phyloP scores from a whole-genome alignment of 1,284 basidiomycete species.

The Bondarzewia mesenterica region DNA sequence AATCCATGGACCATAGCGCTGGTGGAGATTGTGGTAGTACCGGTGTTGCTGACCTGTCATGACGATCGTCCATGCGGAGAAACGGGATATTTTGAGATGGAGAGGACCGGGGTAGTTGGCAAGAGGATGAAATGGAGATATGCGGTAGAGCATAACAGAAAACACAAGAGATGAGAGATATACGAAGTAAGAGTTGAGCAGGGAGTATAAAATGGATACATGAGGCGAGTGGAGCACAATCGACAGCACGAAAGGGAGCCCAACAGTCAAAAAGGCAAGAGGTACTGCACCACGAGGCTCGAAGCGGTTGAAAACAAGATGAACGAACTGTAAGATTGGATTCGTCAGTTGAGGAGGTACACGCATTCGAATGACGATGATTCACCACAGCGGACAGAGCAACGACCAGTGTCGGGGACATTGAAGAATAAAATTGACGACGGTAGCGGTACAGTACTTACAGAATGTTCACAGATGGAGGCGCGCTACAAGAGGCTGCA shows the following conservation, averaged over 20 bases:
- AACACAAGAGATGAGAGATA: constrained; percentile 12
- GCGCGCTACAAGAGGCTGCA: too few species aligned
- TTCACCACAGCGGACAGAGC: too few species aligned
- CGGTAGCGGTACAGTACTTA: too few species aligned
- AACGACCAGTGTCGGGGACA: too few species aligned
- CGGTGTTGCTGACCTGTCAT: constrained; percentile 27
- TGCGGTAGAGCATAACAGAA: constrained; percentile 30
- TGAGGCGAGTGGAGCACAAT: background rate
- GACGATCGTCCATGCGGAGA: constrained; percentile 22
- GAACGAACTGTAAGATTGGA: background rate
- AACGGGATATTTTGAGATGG: constrained; percentile 27
- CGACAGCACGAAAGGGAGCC: background rate
- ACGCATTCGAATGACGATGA: too few species aligned
- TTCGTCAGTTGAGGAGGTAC: too few species aligned
- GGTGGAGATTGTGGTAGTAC: constrained; percentile 27
- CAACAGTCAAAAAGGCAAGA: background rate
- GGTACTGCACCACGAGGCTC: background rate
- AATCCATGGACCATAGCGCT: constrained; percentile 35
- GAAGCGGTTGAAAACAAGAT: background rate
- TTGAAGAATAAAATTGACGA: too few species aligned
- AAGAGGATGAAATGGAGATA: constrained; percentile 38
- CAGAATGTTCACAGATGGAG: too few species aligned
- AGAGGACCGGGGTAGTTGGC: constrained; percentile 33
- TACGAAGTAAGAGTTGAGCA: background rate
- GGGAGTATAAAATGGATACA: background rate